Conservation (phyloP, 108 stramenopile species). For the Conticribra weissflogii region DNA sequence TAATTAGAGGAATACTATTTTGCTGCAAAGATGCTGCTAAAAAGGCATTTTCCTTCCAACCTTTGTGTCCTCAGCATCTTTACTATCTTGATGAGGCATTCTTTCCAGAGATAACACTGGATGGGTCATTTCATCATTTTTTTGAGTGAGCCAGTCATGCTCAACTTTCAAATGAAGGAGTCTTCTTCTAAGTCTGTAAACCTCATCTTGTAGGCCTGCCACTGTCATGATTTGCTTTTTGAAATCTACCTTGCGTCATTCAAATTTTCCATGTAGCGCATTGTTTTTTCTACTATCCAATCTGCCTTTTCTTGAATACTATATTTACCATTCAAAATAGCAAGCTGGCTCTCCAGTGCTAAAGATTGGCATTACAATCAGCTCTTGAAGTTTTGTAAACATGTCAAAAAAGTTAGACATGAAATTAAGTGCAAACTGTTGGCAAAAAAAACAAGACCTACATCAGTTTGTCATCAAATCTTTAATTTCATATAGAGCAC, state of each 20-base stretch:
- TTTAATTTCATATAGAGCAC: conserved; percentile 17
- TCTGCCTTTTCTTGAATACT: conserved; percentile 45
- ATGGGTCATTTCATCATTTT: background rate
- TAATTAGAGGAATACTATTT: no score
- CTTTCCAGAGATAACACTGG: background rate
- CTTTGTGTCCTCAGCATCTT: background rate
- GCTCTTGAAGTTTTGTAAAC: conserved; percentile 3
- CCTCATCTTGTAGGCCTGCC: conserved; percentile 4
- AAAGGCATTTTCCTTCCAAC: background rate
- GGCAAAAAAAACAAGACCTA: background rate
- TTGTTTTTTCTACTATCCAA: conserved; percentile 37
- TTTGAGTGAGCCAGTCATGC: conserved; percentile 9
- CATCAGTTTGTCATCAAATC: conserved; percentile 19
- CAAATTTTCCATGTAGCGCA: conserved; percentile 19
- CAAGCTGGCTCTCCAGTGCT: conserved; percentile 31
- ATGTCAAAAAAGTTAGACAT: background rate
- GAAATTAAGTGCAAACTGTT: background rate
- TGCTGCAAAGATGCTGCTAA: no score
- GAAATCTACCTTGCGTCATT: conserved; percentile 10
- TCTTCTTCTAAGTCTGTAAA: background rate
- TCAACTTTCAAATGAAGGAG: conserved; percentile 6
- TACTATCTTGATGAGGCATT: no score
- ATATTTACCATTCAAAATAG: conserved; percentile 34
- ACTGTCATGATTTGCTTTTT: conserved; percentile 19
- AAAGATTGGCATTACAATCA: conserved; percentile 38